Conservation (phyloP, 2,329 filamentous ascomycete genomes). For the Trichophyton equinum region DNA sequence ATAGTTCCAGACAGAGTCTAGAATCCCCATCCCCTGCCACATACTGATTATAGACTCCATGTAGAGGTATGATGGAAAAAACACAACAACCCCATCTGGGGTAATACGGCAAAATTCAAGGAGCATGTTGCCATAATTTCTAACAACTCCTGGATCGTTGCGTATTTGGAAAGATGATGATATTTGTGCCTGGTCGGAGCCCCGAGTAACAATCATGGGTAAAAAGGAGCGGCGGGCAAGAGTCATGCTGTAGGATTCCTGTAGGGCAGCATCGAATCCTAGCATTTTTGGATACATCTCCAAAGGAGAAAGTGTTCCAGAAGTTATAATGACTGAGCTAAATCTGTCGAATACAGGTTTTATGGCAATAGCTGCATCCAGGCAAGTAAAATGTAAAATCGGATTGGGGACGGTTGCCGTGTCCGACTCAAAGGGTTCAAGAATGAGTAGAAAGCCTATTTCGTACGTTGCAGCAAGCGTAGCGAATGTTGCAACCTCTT, state of each 20-base stretch:
- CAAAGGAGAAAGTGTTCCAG: conserved; percentile 86
- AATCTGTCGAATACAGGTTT: conserved; percentile 96
- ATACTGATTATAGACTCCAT: conserved; percentile 99
- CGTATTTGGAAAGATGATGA: conserved; percentile 91
- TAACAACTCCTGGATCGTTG: conserved; percentile 90
- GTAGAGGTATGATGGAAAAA: conserved; percentile 96
- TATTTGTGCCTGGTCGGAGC: conserved; percentile 84
- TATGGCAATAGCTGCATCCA: conserved; percentile 95
- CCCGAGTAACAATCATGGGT: conserved; percentile 92
- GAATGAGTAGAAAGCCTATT: conserved; percentile 84
- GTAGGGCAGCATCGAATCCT: conserved; percentile 78
- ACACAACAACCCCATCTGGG: conserved; percentile 95
- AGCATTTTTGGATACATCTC: conserved; percentile 99
- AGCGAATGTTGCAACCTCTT: conserved; percentile 95
- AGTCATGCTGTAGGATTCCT: conserved; percentile 97
- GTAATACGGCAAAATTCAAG: conserved; percentile 95
- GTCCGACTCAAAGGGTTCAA: conserved; percentile 95
- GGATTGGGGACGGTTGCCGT: conserved; percentile 92
- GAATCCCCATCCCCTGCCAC: conserved; percentile 97
- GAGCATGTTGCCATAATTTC: conserved; percentile 86
- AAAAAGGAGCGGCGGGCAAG: conserved; percentile 88
- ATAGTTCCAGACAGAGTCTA: conserved; percentile 98
- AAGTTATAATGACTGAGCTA: conserved; percentile 96
- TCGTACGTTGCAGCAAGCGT: conserved; percentile 95
- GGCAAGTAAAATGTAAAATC: conserved; percentile 89